Evolutionary conservation across 805 yeast species (phyloP).

Genomic region (Saturnispora gosingensis): DNA sequence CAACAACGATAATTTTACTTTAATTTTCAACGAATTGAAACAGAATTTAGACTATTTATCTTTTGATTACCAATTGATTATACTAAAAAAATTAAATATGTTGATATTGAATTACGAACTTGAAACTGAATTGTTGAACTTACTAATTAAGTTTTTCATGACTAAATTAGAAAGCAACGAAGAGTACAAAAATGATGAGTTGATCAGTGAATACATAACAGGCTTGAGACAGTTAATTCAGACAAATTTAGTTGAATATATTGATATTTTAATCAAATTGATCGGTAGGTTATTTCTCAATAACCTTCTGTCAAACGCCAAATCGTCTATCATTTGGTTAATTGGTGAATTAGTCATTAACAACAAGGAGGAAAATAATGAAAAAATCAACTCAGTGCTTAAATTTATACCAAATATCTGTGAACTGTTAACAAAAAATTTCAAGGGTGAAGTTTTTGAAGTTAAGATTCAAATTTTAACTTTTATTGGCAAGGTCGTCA

Average conservation of each 20-base stretch:
- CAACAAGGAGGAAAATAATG: neutral
- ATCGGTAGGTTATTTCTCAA: constrained; percentile 20
- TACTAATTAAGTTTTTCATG: constrained; percentile 57
- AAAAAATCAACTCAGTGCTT: constrained; percentile 4
- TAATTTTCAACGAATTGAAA: constrained; percentile 53
- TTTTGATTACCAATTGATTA: constrained; percentile 28
- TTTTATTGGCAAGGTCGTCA: constrained; percentile 63
- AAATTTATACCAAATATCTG: constrained; percentile 62
- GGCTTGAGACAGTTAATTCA: constrained; percentile 69
- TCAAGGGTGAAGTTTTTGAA: constrained; percentile 38
- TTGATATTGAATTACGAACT: constrained; percentile 15
- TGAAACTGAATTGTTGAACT: constrained; percentile 39
- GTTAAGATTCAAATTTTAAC: constrained; percentile 66
- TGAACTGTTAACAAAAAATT: constrained; percentile 44
- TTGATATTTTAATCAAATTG: constrained; percentile 46
- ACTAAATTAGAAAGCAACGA: neutral
- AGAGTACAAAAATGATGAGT: constrained; percentile 15
- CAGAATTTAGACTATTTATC: constrained; percentile 34
- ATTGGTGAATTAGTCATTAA: constrained; percentile 65
- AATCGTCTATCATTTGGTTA: constrained; percentile 83
- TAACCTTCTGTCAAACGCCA: constrained; percentile 34
- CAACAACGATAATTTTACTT: constrained; percentile 40
- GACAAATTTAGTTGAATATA: constrained; percentile 43
- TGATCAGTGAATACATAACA: constrained; percentile 58
- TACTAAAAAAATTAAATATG: constrained; percentile 47